These are phyloP conservation scores for Wallacemonas collosoma DNA, from an alignment of 208 protist species.

Conservation along the genomic window DNA sequence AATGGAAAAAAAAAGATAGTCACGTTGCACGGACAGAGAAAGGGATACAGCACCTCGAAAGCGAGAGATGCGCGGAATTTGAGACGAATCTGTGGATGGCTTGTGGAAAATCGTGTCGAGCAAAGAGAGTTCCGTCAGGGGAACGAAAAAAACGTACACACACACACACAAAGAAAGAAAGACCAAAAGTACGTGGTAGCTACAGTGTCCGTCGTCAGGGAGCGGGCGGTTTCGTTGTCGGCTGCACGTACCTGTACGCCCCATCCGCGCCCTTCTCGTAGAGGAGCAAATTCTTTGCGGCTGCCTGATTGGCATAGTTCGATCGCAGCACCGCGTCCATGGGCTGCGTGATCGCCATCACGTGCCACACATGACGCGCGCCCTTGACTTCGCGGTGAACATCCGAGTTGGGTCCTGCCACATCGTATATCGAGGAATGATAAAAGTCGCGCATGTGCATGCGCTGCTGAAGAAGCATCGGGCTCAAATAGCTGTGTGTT, in stretches of 20 bases:
- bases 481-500: conserved; percentile 46
- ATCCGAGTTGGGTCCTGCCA: conserved; percentile 29
- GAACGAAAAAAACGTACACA: not conserved
- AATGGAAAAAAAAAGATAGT: not conserved
- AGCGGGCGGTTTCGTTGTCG: not conserved
- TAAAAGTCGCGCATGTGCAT: conserved; percentile 70
- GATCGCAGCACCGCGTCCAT: conserved; percentile 1
- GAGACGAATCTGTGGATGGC: not conserved
- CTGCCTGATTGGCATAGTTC: conserved; percentile 21
- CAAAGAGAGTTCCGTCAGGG: not conserved
- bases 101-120: not conserved
- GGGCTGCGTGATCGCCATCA: conserved; percentile 52
- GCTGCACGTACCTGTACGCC: conserved; percentile 50
- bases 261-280: conserved; percentile 71
- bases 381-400: conserved; percentile 29
- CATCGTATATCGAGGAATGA: conserved; percentile 43
- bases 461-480: conserved; percentile 44
- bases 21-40: not conserved
- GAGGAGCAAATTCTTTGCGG: conserved; percentile 48
- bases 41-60: no score
- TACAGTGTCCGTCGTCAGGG: not conserved
- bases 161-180: not conserved
- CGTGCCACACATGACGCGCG: conserved; percentile 38
- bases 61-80: not conserved
- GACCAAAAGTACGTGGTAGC: not conserved